These are phyloP conservation scores for Penicillium lagena DNA, from an alignment of 495 filamentous ascomycete species.

Conservation along the genomic window DNA sequence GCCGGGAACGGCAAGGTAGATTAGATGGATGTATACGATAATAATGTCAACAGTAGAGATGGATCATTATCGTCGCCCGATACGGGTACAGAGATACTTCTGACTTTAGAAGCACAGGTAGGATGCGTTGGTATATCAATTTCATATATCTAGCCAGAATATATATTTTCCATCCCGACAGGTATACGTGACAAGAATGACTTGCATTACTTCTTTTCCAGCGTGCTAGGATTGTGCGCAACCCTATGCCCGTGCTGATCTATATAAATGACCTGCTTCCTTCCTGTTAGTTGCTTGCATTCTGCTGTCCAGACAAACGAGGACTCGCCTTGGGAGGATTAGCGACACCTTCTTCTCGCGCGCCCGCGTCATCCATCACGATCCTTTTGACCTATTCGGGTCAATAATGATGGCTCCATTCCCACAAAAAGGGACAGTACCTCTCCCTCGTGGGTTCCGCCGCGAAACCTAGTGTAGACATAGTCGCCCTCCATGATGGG, in stretches of 20 bases:
- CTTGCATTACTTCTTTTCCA: slow-evolving; percentile 8
- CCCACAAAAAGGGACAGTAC: slow-evolving; percentile 7
- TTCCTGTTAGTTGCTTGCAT: neutral
- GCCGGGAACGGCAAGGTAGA: no score
- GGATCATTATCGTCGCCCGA: no score
- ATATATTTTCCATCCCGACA: no score
- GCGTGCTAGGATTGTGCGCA: slow-evolving; percentile 16
- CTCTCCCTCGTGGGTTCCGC: slow-evolving; percentile 14
- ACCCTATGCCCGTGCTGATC: slow-evolving; percentile 24
- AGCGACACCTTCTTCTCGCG: slow-evolving; percentile 8
- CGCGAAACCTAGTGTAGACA: slow-evolving; percentile 12
- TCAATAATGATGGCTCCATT: neutral
- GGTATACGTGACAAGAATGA: no score
- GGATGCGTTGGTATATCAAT: no score
- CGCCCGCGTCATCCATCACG: slow-evolving; percentile 10
- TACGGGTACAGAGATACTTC: no score
- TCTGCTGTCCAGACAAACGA: neutral
- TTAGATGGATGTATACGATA: no score
- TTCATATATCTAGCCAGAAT: no score
- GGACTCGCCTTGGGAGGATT: slow-evolving; percentile 17
- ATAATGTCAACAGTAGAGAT: no score
- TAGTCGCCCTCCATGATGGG: slow-evolving; percentile 11
- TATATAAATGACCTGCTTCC: slow-evolving; percentile 15
- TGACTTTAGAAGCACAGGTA: no score
- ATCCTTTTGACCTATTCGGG: slow-evolving; percentile 12